phyloP scores from a whole-genome alignment of 352 stramenopile species.

The Globisporangium megalacanthum region DNA sequence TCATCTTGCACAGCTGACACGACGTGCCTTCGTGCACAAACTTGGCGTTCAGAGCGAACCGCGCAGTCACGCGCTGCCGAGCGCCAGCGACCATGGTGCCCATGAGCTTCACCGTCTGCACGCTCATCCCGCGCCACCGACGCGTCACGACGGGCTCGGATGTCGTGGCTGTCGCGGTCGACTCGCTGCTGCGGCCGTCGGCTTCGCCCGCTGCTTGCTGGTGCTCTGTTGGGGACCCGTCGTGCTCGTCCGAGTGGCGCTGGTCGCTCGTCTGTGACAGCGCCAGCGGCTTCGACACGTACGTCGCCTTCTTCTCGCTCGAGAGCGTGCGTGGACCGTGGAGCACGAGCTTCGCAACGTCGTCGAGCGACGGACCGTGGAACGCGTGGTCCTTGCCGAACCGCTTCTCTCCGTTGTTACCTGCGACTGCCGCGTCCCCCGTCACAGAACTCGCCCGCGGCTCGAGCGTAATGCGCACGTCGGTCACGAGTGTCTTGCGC shows the following conservation, averaged over 20 bases:
- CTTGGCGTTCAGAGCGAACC: slow-evolving; percentile 53
- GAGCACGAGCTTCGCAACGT: slow-evolving; percentile 63
- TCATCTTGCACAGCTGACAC: slow-evolving; percentile 78
- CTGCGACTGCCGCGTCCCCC: slow-evolving; percentile 8
- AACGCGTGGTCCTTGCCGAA: slow-evolving; percentile 71
- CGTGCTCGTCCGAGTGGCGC: background rate
- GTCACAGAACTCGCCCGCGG: slow-evolving; percentile 58
- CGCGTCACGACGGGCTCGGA: slow-evolving; percentile 16
- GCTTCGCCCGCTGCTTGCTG: slow-evolving; percentile 9
- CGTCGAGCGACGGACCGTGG: slow-evolving; percentile 52
- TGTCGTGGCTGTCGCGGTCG: slow-evolving; percentile 8
- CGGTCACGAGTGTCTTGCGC: slow-evolving; percentile 68
- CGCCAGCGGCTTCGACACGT: slow-evolving; percentile 57
- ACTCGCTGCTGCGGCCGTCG: slow-evolving; percentile 6
- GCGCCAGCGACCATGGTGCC: slow-evolving; percentile 62
- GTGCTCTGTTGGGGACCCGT: slow-evolving; percentile 10
- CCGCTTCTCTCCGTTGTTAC: slow-evolving; percentile 28
- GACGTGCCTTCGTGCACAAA: slow-evolving; percentile 67
- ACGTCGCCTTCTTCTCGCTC: slow-evolving; percentile 57
- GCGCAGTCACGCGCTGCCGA: slow-evolving; percentile 66
- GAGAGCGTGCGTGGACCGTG: slow-evolving; percentile 52
- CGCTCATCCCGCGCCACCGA: slow-evolving; percentile 52
- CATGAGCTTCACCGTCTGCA: slow-evolving; percentile 55
- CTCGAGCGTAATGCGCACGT: slow-evolving; percentile 77
- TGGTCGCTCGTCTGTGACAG: background rate